A percentile compares a stretch with the other conserved stretches of the same genome.
These are phyloP conservation scores for Galeopsis tetrahit DNA, from an alignment of 257 asterid genomes.

Conservation along the genomic window DNA sequence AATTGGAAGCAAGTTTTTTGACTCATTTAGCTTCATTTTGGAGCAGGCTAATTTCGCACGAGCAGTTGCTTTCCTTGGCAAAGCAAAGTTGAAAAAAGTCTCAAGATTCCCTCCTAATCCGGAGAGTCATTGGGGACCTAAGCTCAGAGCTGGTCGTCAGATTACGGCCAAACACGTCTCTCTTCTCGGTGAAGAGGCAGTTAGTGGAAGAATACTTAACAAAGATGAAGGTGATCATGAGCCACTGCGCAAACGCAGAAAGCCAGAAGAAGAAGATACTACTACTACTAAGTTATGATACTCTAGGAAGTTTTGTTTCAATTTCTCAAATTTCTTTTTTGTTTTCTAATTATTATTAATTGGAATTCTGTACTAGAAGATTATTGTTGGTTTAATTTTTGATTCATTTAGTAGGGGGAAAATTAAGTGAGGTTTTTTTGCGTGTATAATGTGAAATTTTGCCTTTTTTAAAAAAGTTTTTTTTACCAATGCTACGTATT, in stretches of 20 bases:
- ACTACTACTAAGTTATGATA: no score
- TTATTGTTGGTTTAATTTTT: no score
- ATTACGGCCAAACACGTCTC: constrained; percentile 86
- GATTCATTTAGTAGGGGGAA: no score
- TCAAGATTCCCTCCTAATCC: constrained; percentile 96
- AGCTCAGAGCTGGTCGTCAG: constrained; percentile 95
- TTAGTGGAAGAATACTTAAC: constrained; percentile 45
- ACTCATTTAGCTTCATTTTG: neutral
- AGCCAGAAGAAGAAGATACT: constrained; percentile 34
- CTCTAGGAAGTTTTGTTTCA: no score
- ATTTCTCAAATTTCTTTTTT: no score
- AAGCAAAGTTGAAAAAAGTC: constrained; percentile 91
- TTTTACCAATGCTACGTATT: no score
- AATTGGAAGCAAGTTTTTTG: neutral
- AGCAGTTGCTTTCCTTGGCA: constrained; percentile 91
- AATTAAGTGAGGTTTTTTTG: no score
- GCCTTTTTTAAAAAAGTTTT: no score
- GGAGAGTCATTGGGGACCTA: constrained; percentile 97
- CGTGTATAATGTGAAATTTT: no score
- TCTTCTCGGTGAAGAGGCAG: constrained; percentile 75
- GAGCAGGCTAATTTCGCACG: constrained; percentile 90
- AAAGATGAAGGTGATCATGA: constrained; percentile 48
- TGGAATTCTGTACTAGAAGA: no score
- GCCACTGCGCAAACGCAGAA: constrained; percentile 85
- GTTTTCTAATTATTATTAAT: no score